phyloP scores from a whole-genome alignment of 225 moss, liverwort and hornwort species.

The Polytrichum commune region DNA sequence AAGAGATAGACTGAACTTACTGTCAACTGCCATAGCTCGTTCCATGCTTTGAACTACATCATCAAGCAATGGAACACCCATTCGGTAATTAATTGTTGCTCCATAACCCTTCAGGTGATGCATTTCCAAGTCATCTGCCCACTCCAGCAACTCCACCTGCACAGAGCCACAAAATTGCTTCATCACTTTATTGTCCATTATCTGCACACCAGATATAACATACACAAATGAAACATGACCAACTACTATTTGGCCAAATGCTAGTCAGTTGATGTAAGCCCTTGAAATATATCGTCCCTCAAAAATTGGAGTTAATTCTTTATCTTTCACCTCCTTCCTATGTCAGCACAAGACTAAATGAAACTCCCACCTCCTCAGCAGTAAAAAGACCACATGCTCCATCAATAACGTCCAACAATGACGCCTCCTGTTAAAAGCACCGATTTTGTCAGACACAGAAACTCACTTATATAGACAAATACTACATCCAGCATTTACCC shows the following conservation, averaged over 20 bases:
- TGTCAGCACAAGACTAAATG: neutral
- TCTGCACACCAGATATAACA: no score
- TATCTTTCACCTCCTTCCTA: no score
- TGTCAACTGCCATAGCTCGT: constrained; percentile 44
- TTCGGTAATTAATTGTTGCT: constrained; percentile 74
- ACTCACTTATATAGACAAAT: no score
- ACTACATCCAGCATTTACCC: no score
- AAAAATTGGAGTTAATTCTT: no score
- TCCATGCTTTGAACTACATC: constrained; percentile 79
- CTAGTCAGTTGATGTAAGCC: no score
- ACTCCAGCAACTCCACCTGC: constrained; percentile 85
- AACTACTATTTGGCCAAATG: no score
- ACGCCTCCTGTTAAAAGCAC: constrained; percentile 59
- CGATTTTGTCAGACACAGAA: no score
- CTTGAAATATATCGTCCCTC: no score
- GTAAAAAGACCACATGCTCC: constrained; percentile 74
- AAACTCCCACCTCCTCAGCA: constrained; percentile 39
- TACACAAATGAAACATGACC: no score
- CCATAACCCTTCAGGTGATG: constrained; percentile 89
- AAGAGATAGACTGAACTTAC: constrained; percentile 12
- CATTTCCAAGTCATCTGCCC: constrained; percentile 79
- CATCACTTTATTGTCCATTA: no score
- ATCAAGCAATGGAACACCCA: constrained; percentile 71
- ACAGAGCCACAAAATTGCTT: constrained; percentile 2
- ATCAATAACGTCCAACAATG: constrained; percentile 71